Evolutionary conservation across 2,329 filamentous ascomycete genomes (phyloP).

Genomic region (Botrytis elliptica): DNA sequence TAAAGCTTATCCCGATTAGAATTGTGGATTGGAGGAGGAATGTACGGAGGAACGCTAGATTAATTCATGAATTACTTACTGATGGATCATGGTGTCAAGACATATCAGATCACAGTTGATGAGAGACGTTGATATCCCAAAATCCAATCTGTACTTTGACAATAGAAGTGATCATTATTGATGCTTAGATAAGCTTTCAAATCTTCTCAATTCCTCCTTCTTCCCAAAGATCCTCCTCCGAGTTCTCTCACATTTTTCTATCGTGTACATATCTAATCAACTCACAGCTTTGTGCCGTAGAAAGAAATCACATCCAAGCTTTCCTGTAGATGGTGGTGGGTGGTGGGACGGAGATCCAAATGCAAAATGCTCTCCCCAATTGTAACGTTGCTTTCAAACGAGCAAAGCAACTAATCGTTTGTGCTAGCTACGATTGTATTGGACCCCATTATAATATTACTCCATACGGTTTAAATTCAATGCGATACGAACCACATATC

Average conservation of each 20-base stretch:
- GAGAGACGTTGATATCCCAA: no score
- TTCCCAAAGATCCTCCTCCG: background rate
- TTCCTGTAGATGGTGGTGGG: background rate
- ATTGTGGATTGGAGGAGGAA: background rate
- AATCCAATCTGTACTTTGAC: no score
- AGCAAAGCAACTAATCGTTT: background rate
- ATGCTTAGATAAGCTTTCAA: background rate
- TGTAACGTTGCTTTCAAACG: conserved; percentile 20
- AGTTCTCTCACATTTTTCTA: background rate
- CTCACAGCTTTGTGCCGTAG: background rate
- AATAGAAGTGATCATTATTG: no score
- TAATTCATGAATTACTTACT: no score
- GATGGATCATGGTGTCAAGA: background rate
- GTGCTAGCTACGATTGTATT: background rate
- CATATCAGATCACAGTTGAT: no score
- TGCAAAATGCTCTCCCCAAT: background rate
- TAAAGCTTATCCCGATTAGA: background rate
- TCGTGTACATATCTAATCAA: background rate
- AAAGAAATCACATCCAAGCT: background rate
- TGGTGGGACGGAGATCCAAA: background rate
- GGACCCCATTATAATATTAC: background rate
- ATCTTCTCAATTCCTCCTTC: background rate
- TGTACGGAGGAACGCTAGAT: background rate
- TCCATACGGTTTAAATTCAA: background rate
- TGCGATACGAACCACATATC: background rate